Evolutionary conservation across 2,329 filamentous ascomycete genomes (phyloP), one percentile per base, ranked within the genome.

Genomic region (Acrodontium crateriforme): DNA sequence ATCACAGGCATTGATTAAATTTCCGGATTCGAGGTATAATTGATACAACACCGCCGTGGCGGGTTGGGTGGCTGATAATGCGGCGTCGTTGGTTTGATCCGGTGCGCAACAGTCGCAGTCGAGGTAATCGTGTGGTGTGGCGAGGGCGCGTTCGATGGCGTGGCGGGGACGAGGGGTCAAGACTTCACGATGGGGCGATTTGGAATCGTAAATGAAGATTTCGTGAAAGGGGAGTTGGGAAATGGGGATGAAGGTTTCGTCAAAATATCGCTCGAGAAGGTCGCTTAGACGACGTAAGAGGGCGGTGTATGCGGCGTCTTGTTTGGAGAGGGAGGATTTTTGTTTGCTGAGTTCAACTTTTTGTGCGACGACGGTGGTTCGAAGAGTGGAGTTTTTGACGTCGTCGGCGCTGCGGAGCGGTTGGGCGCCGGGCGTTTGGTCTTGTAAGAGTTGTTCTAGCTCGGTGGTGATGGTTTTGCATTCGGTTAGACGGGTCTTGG

Each of bases 341-440:
- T 84, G 75, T 37, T 73, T 78, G 54, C 77, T 82, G 21, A 89
- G 63, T 45, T 84, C 75, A 11, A 89, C 79, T 47, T 80, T 79
- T 46, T 87, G 79, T 10, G 79, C 79, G 27, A 87, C 72, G 17
- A 87, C 71, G 0, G 81, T 87, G 1, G 80, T 82, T 24, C 82
- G 67, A 21, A 82, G 56, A 23, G 78, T 72, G 38, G 72, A 74
- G 54, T 68, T 63, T 22, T 77, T 74, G 8, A 77, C 66, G 41
- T 76, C 76, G 51, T 89, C 79, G 48, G 76, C 77, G 55, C 76
- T 91, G 36, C 75, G 73, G 16, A 91, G 63, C 3, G 62, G 47
- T 21, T 40, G 33, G 2, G 20, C 28, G n/a, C 25, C 28, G 13
- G 29, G 30, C 4, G 32, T 24, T 16, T 43, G 36, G 1, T 23